Evolutionary conservation across 768 basidiomycete species (phyloP), one percentile per base, ranked within the genome.

Genomic region (Hericium coralloides): DNA sequence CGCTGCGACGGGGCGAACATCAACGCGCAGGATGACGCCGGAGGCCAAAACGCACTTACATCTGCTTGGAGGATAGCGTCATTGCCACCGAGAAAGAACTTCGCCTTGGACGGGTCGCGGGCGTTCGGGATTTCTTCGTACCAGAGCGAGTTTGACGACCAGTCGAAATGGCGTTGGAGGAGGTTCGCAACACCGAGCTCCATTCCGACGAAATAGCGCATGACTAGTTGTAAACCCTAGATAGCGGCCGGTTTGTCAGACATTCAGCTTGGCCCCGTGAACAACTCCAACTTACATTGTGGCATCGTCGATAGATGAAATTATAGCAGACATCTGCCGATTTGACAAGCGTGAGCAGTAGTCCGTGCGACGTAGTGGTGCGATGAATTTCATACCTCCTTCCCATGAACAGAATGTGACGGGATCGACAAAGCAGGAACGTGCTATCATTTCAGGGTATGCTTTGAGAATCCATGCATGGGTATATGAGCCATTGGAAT

Each of bases 361-460:
- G 45, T 52, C 55, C 52, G 26, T 36, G 36, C 41, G 31, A 10
- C 12, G 51, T 48, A 12, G 31, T 31, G 1, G 10, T 8, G n/a
- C 20, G 52, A 57, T 39, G 9, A 76, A 8, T 31, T 31, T 8
- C 80, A 58, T 63, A 87, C 89, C 87, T 58, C 92, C 93, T 79
- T 97, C 94, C 93, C 93, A 98, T 6, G 87, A 83, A 69, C 92
- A 94, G 69, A 94, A 92, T 0, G 87, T 82, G 26, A 89, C 87
- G 9, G 95, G 92, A 66, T 98, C 95, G 36, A 94, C 86, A 65
- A 97, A 93, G 67, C 90, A 92, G 9, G 86, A 93, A 3, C 92
- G 79, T 1, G 73, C 72, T 49, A 87, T 72, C 63, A 95, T 76
- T 18, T 79, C 71, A 1, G 91, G 85, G 55, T 84, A 75, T 18